Conservation (phyloP, 2,329 filamentous ascomycete species). For the Salinomyces thailandicus region DNA sequence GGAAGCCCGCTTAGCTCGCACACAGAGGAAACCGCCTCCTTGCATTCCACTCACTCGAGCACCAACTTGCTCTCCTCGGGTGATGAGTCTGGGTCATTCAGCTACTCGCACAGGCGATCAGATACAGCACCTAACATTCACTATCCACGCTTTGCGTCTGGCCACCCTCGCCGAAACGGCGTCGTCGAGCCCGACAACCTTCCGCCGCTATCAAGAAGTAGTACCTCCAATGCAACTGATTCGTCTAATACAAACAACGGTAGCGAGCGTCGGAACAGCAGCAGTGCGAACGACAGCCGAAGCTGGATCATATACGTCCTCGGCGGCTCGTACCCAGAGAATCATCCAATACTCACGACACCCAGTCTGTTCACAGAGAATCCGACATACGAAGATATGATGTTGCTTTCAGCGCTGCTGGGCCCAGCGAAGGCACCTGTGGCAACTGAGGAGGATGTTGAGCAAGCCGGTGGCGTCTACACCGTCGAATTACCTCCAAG, state of each 20-base stretch:
- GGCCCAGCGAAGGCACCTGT: constrained; percentile 60
- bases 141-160: constrained; percentile 48
- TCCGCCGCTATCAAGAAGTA: constrained; percentile 35
- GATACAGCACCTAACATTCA: constrained; percentile 28
- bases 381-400: constrained; percentile 63
- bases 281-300: constrained; percentile 37
- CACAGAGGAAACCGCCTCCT: constrained; percentile 24
- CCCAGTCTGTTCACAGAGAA: constrained; percentile 61
- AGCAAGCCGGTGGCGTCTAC: constrained; percentile 51
- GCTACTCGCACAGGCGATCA: constrained; percentile 20
- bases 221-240: constrained; percentile 23
- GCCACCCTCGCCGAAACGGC: constrained; percentile 52
- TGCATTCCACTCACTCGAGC: constrained; percentile 23
- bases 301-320: constrained; percentile 66
- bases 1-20: constrained; percentile 23
- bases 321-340: constrained; percentile 58
- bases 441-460: constrained; percentile 53
- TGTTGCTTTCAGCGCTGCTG: constrained; percentile 54
- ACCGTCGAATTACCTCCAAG: constrained; percentile 32
- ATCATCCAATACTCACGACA: constrained; percentile 59
- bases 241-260: constrained; percentile 24
- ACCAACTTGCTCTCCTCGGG: constrained; percentile 19
- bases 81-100: constrained; percentile 17
- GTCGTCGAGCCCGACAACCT: constrained; percentile 49
- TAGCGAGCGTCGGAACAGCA: constrained; percentile 15